Percentiles rank a stretch among this genome's conserved stretches.
Conservation (phyloP, 1,139 yeast genomes). For the Blastobotrys illinoisensis region DNA sequence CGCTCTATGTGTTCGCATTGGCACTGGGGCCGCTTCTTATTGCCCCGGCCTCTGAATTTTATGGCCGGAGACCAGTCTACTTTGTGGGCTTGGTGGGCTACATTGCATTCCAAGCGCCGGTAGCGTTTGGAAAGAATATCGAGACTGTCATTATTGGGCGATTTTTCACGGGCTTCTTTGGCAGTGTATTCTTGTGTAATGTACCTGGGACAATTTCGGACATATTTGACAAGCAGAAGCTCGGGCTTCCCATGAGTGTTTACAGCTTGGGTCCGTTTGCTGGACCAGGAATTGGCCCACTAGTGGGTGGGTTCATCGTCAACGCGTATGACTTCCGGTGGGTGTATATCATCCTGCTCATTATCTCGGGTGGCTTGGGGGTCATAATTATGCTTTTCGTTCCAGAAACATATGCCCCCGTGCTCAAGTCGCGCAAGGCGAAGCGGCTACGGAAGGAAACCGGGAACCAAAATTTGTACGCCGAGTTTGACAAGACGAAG, state of each 20-base stretch:
- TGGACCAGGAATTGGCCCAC: constrained; percentile 72
- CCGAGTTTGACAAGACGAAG: constrained; percentile 40
- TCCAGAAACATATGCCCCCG: constrained; percentile 70
- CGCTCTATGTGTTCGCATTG: constrained; percentile 59
- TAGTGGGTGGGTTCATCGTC: constrained; percentile 61
- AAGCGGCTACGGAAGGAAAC: constrained; percentile 51
- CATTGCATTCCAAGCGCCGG: constrained; percentile 54
- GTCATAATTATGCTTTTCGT: constrained; percentile 35
- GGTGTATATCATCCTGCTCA: constrained; percentile 62
- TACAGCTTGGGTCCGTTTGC: constrained; percentile 68
- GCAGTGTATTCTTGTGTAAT: constrained; percentile 64
- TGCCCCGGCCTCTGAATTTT: constrained; percentile 61
- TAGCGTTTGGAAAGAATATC: constrained; percentile 59
- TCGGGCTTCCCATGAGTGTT: constrained; percentile 66
- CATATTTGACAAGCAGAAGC: constrained; percentile 52
- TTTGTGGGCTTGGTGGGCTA: constrained; percentile 27
- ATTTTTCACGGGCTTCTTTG: constrained; percentile 56
- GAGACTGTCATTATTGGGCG: constrained; percentile 64
- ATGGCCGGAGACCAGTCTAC: constrained; percentile 56
- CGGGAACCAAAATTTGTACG: constrained; percentile 43
- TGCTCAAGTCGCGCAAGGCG: constrained; percentile 55
- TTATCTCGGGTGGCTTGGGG: constrained; percentile 59
- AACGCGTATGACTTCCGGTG: constrained; percentile 48
- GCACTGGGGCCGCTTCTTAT: constrained; percentile 59
- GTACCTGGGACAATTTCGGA: constrained; percentile 84